These are phyloP conservation scores for Mycoemilia scoparia DNA, from an alignment of 192 early-diverging fungal genomes.

Conservation along the genomic window DNA sequence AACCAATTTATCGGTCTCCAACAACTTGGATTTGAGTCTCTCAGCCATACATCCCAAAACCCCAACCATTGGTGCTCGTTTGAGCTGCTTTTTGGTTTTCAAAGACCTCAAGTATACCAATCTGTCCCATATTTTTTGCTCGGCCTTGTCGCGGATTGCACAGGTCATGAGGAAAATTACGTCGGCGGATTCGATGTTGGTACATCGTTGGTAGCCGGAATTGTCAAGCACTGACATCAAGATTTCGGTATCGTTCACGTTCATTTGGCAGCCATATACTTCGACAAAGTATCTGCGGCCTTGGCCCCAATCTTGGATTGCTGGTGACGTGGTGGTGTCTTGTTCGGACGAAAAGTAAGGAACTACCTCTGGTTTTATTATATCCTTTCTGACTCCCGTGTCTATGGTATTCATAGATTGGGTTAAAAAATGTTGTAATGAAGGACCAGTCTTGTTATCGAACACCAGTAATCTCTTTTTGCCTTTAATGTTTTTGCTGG, in stretches of 20 bases:
- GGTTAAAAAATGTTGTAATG: constrained; percentile 26
- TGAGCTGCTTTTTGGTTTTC: constrained; percentile 31
- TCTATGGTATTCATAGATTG: constrained; percentile 6
- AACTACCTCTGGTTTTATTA: constrained; percentile 12
- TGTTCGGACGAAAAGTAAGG: constrained; percentile 24
- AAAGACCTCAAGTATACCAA: constrained; percentile 35
- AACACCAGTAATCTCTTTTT: too few relatives aligned
- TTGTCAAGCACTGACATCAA: constrained; percentile 51
- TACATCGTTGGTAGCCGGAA: constrained; percentile 44
- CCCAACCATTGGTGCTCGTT: constrained; percentile 46
- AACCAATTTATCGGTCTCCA: constrained; percentile 48
- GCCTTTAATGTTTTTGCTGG: too few relatives aligned
- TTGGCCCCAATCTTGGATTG: constrained; percentile 32
- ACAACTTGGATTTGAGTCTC: constrained; percentile 46
- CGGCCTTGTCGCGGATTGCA: constrained; percentile 61
- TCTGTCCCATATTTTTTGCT: constrained; percentile 51
- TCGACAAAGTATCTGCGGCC: constrained; percentile 53
- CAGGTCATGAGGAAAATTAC: constrained; percentile 61
- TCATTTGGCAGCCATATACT: constrained; percentile 72
- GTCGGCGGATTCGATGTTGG: constrained; percentile 33
- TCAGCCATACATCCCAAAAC: constrained; percentile 69
- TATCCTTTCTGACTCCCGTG: neutral
- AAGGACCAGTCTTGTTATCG: constrained; percentile 24
- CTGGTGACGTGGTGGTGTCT: too few relatives aligned
- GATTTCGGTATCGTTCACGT: constrained; percentile 63